phyloP scores from a whole-genome alignment of 1,284 basidiomycete genomes.

The Ceratobasidium theobromae region DNA sequence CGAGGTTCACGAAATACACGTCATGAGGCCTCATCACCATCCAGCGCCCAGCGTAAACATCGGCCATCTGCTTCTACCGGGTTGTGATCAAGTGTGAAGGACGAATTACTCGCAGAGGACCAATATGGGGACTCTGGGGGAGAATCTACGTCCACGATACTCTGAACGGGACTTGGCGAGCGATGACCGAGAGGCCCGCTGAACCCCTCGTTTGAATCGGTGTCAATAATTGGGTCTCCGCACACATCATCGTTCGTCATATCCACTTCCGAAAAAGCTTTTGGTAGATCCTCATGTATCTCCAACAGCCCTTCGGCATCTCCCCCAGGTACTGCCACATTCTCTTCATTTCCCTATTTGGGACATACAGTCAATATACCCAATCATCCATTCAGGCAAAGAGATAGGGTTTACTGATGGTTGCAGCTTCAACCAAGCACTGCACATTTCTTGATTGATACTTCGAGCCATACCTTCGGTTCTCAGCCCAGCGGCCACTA shows the following conservation, averaged over 20 bases:
- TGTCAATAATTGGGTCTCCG: not conserved
- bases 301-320: not conserved
- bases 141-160: constrained; percentile 4
- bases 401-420: constrained; percentile 13
- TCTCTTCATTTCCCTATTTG: constrained; percentile 1
- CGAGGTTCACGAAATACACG: too few species aligned
- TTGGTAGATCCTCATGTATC: not conserved
- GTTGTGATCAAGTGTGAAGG: too few species aligned
- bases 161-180: not conserved
- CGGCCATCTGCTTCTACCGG: not conserved
- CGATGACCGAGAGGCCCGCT: not conserved
- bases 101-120: not conserved
- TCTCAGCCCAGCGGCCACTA: not conserved
- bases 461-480: constrained; percentile 2
- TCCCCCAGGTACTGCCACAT: not conserved
- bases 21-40: too few species aligned
- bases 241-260: not conserved
- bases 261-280: not conserved
- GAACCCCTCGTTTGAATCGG: not conserved
- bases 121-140: not conserved
- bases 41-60: not conserved
- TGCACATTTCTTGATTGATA: constrained; percentile 6
- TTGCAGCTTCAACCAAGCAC: not conserved
- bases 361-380: constrained; percentile 2
- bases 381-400: not conserved